Base-by-base conservation (phyloP, 148 eudicot species). In the Persicaria maculosa region DNA sequence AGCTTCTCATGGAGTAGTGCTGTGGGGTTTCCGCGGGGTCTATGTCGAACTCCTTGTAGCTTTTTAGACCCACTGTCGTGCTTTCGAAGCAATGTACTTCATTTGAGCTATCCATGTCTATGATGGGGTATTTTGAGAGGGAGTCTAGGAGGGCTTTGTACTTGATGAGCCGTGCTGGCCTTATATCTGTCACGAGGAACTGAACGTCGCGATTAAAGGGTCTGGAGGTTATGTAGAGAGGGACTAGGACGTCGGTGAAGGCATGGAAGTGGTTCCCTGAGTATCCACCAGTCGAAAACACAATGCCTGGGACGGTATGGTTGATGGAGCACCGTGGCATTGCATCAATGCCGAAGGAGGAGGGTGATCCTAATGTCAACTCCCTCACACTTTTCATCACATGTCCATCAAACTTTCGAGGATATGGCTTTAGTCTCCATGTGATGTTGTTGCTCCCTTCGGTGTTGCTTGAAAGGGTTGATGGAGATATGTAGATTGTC, bases 71-170 rank as follows among this genome's bases (percentile, higher is more conserved):
- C 9, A 88, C 76, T 14, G 85, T 69, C 72, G 80, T 71, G 9
- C 80, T 77, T 2, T 83, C 75, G 59, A 88, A 92, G 73, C 97
- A 92, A 48, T 81, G 81, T 0, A 80, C 83, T 22, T 72, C 70
- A 9, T 71, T 61, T 59, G 86, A 81, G 9, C 6, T 75, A 44
- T 83, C 85, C 11, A 87, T 78, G 71, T 88, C 88, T 3, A 85
- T 80, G 14, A 80, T 68, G 1, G 82, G 77, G 12, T 88, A 81
- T 0, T 78, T 80, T 1, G 97, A 87, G 73, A 93, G 59, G 11
- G 80, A 83, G 16, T 81, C 45, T 2, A 90, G 50, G 1, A 90
- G 17, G 9, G n/a, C 15, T 14, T 16, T 20, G 69, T 76, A 86
- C 52, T 86, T 86, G 2, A 31, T 48, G 1, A 81, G 50, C 91